Evolutionary conservation across 164 flowering plant species (phyloP), one percentile per base, ranked within the genome.

Genomic region (Protea cynaroides): DNA sequence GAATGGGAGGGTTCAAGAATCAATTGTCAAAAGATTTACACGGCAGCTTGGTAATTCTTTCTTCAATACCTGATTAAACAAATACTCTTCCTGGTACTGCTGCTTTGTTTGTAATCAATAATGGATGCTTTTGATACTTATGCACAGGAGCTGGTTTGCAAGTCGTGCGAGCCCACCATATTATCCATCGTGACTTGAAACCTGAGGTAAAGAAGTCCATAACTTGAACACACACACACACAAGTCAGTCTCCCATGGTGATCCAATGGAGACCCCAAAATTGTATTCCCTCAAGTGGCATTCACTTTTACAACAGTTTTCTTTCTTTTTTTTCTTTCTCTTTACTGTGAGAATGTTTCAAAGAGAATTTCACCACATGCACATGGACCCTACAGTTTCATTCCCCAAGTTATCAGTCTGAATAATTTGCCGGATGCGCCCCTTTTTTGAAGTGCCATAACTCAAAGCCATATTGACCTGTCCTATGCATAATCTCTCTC

Each of bases 161-260:
- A 70, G 74, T 88, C 46, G 63, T 88, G 44, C 82, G 76, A n/a
- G 37, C 70, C 17, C 80, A 83, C 58, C 79, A 79, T 29, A 72
- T 86, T 49, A 72, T 88, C 46, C 89, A 86, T 58, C 80, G 90
- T 22, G 89, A 88, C 71, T 71, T 86, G 75, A 88, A 88, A 66
- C 90, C 89, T 38, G 83, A 84, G 87, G 94, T 88, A 76, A 29
- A 24, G n/a, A 61, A 14, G n/a, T 11, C 29, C 64, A 7, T 61
- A 12, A 7, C 56, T 47, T 47, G 55, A 24, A n/a, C 10, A 19
- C 23, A 53, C 40, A 4, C 19, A 40, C 12, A 21, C 14, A 29
- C 5, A 2, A 29, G 34, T 29, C 34, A 29, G 2, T 29, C 34
- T 29, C 34, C 34, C 34, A 29, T n/a, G n/a, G n/a, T n/a, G n/a